These are phyloP conservation scores for Citrus australasica DNA, from an alignment of 345 rosid genomes.

Conservation along the genomic window DNA sequence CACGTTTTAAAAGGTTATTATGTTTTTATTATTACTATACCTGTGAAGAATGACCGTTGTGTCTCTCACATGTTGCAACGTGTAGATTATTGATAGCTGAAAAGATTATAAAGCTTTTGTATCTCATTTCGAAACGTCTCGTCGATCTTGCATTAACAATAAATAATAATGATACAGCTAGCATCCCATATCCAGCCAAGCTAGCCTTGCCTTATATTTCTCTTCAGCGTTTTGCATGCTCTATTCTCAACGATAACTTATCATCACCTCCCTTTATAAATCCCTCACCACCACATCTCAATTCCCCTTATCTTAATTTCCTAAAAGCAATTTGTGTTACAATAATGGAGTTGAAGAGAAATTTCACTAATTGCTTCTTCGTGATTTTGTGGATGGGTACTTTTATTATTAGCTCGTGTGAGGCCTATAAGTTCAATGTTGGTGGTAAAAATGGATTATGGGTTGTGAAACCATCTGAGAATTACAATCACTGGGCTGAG, in stretches of 20 bases:
- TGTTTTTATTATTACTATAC: too few species aligned
- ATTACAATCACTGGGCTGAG: slow-evolving; percentile 76
- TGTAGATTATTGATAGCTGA: slow-evolving; percentile 22
- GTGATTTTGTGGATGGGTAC: background rate
- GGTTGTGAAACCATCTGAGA: slow-evolving; percentile 64
- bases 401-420: slow-evolving; percentile 15
- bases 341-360: slow-evolving; percentile 28
- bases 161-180: slow-evolving; percentile 9
- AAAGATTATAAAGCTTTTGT: slow-evolving; percentile 1
- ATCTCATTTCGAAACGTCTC: slow-evolving; percentile 32
- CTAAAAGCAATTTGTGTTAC: too few species aligned
- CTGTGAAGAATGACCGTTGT: slow-evolving; percentile 31
- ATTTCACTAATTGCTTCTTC: slow-evolving; percentile 7
- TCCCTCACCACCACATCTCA: background rate
- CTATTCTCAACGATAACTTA: slow-evolving; percentile 29
- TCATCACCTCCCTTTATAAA: slow-evolving; percentile 25
- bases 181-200: slow-evolving; percentile 24
- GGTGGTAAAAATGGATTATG: slow-evolving; percentile 78
- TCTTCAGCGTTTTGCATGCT: background rate
- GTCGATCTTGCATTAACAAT: background rate
- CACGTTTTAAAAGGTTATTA: background rate
- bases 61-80: slow-evolving; percentile 51
- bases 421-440: slow-evolving; percentile 49
- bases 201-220: background rate
- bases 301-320: too few species aligned